Evolutionary conservation across 768 basidiomycete species (phyloP).

Genomic region (Russula earlei): DNA sequence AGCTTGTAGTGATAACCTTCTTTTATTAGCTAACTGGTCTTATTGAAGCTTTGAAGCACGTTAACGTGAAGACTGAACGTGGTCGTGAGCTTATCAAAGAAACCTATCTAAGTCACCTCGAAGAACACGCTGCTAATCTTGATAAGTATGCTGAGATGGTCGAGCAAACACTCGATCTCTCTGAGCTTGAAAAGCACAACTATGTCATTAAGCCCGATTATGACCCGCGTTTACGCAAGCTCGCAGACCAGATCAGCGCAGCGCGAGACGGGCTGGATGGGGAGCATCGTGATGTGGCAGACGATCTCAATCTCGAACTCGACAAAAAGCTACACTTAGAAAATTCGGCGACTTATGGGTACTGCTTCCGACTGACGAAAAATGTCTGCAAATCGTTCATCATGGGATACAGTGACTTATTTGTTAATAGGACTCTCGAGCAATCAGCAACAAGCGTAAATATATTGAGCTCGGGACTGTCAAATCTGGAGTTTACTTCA

Average conservation of each 20-base stretch:
- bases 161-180: conserved; percentile 88
- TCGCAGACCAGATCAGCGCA: conserved; percentile 58
- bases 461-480: conserved; percentile 80
- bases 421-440: conserved; percentile 62
- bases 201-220: conserved; percentile 91
- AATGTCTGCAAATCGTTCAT: conserved; percentile 42
- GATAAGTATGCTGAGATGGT: conserved; percentile 88
- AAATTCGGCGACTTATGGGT: conserved; percentile 80
- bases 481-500: conserved; percentile 86
- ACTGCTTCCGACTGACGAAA: conserved; percentile 89
- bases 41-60: conserved; percentile 49
- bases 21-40: conserved; percentile 59
- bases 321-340: conserved; percentile 96
- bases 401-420: not conserved
- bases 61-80: conserved; percentile 37
- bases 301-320: conserved; percentile 68
- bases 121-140: conserved; percentile 48
- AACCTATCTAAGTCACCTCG: conserved; percentile 51
- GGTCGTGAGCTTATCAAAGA: conserved; percentile 53
- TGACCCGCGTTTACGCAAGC: conserved; percentile 59
- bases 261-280: conserved; percentile 72
- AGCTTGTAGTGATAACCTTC: not conserved
- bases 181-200: conserved; percentile 74
- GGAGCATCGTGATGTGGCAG: conserved; percentile 63
- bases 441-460: conserved; percentile 47